These are phyloP conservation scores for Caloboletus firmus DNA, from an alignment of 1,284 basidiomycete species.

Conservation along the genomic window DNA sequence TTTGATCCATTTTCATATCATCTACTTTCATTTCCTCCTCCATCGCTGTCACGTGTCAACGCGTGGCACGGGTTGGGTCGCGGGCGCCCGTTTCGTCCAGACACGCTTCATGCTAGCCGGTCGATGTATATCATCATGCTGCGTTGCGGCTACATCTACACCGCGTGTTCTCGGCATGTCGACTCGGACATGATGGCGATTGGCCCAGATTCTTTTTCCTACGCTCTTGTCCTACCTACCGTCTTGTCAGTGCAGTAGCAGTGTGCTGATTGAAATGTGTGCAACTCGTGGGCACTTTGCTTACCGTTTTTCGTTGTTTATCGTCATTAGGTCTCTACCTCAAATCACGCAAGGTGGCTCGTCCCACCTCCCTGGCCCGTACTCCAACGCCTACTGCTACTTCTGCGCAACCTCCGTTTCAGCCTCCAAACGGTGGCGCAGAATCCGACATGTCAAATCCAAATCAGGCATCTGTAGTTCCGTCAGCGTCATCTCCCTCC, in stretches of 20 bases:
- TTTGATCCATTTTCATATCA: slow-evolving; percentile 33
- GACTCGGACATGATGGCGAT: slow-evolving; percentile 38
- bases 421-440: slow-evolving; percentile 28
- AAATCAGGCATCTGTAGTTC: slow-evolving; percentile 32
- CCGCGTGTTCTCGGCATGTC: slow-evolving; percentile 40
- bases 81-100: slow-evolving; percentile 36
- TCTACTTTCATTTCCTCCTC: slow-evolving; percentile 31
- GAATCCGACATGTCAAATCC: slow-evolving; percentile 37
- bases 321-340: slow-evolving; percentile 59
- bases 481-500: slow-evolving; percentile 25
- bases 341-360: slow-evolving; percentile 63
- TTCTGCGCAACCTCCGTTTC: slow-evolving; percentile 36
- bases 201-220: slow-evolving; percentile 32
- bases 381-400: slow-evolving; percentile 38
- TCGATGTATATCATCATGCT: slow-evolving; percentile 37
- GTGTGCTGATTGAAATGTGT: slow-evolving; percentile 40
- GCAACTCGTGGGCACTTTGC: slow-evolving; percentile 39
- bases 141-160: slow-evolving; percentile 34
- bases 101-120: slow-evolving; percentile 30
- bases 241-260: slow-evolving; percentile 38
- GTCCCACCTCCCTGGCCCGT: slow-evolving; percentile 49
- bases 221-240: slow-evolving; percentile 32
- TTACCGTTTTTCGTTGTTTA: slow-evolving; percentile 35
- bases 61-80: slow-evolving; percentile 29
- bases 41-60: slow-evolving; percentile 33